phyloP scores from a whole-genome alignment of 148 eudicot species.

The Vaccinium darrowii region DNA sequence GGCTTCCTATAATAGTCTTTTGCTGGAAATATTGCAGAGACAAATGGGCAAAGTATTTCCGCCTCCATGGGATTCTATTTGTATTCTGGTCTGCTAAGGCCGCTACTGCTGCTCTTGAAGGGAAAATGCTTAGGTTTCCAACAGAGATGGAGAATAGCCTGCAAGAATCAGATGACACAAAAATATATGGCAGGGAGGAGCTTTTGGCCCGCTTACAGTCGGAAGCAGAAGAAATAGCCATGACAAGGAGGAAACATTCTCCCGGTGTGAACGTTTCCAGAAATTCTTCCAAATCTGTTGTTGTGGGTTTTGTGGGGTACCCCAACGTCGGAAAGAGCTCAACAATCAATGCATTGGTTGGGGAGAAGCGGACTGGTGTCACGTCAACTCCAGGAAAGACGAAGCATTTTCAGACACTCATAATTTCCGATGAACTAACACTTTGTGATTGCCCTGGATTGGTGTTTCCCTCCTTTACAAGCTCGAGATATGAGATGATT shows the following conservation, averaged over 20 bases:
- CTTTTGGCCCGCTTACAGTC: conserved; percentile 75
- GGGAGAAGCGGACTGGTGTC: conserved; percentile 82
- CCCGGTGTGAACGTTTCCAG: conserved; percentile 21
- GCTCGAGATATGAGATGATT: conserved; percentile 98
- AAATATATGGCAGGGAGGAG: conserved; percentile 77
- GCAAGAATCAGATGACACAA: conserved; percentile 55
- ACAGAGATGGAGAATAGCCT: conserved; percentile 22
- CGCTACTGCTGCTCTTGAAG: conserved; percentile 83
- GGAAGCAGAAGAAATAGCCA: conserved; percentile 87
- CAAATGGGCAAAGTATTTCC: conserved; percentile 85
- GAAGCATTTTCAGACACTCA: conserved; percentile 92
- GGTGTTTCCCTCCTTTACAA: conserved; percentile 93
- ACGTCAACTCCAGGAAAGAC: conserved; percentile 97
- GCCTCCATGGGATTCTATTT: conserved; percentile 72
- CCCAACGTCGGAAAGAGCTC: conserved; percentile 98
- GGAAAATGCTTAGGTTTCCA: conserved; percentile 39
- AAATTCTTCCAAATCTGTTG: conserved; percentile 36
- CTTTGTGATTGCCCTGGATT: conserved; percentile 98
- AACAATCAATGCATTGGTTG: conserved; percentile 92
- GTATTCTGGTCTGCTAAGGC: conserved; percentile 99
- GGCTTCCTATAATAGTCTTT: background rate
- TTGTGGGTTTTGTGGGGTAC: conserved; percentile 93
- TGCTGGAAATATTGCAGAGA: conserved; percentile 43
- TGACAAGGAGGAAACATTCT: conserved; percentile 38
- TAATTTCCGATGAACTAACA: conserved; percentile 80